These are phyloP conservation scores for Oryza longistaminata DNA, from an alignment of 176 grass and related monocot genomes.

Conservation along the genomic window DNA sequence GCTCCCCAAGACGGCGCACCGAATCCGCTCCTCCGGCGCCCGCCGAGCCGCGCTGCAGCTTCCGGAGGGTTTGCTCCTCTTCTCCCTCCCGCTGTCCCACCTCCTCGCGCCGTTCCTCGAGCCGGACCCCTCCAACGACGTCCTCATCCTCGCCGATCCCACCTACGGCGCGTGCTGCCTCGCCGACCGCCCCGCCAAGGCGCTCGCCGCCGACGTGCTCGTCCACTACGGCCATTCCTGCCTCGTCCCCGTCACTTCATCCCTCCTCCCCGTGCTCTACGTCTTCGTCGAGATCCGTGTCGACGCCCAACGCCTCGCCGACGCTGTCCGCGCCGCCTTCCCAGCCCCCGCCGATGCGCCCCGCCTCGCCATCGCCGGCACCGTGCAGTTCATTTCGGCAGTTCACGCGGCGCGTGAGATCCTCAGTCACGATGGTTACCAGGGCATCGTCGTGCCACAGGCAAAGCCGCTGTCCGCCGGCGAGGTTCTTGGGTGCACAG, in stretches of 20 bases:
- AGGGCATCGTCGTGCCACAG: conserved; percentile 71
- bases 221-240: conserved; percentile 97
- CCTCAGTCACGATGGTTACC: conserved; percentile 53
- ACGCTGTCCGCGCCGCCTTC: conserved; percentile 58
- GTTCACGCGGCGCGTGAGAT: conserved; percentile 80
- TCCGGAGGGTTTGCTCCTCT: conserved; percentile 92
- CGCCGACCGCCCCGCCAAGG: conserved; percentile 56
- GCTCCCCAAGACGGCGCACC: conserved; percentile 88
- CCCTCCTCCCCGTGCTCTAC: conserved; percentile 86
- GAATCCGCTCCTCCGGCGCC: conserved; percentile 57
- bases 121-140: conserved; percentile 44
- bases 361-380: conserved; percentile 75
- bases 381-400: conserved; percentile 80
- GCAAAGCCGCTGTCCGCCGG: conserved; percentile 83
- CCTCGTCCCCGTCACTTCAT: conserved; percentile 81
- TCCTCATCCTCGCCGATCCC: conserved; percentile 86
- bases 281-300: conserved; percentile 94
- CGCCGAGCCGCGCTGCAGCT: conserved; percentile 78
- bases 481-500: conserved; percentile 87
- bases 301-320: conserved; percentile 63
- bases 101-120: conserved; percentile 69
- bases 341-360: conserved; percentile 36
- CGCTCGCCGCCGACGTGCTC: conserved; percentile 76
- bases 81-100: conserved; percentile 81
- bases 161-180: conserved; percentile 95